Conservation (phyloP, 2,329 filamentous ascomycete species). For the Harringtonia aguacate region DNA sequence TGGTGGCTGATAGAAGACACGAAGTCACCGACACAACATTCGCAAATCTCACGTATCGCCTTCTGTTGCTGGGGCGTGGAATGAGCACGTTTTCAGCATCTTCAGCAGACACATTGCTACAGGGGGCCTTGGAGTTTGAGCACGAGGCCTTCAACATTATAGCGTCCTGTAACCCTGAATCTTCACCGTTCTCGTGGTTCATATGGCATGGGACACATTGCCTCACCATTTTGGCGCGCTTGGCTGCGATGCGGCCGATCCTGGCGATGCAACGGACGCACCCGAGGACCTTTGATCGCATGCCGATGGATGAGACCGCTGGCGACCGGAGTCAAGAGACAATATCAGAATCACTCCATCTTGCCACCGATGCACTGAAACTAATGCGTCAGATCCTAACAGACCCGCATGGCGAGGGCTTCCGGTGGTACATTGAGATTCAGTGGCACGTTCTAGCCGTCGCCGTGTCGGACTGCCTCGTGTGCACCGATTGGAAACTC, state of each 20-base stretch:
- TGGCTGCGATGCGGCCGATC: background rate
- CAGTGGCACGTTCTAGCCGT: constrained; percentile 18
- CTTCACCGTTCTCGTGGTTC: constrained; percentile 19
- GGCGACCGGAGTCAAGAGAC: background rate
- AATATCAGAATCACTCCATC: background rate
- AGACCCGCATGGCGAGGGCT: constrained; percentile 18
- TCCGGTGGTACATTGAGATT: constrained; percentile 18
- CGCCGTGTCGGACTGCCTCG: constrained; percentile 18
- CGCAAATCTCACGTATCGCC: constrained; percentile 17
- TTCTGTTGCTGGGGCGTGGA: constrained; percentile 13
- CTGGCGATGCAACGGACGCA: background rate
- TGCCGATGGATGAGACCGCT: background rate
- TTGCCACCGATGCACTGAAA: constrained; percentile 11
- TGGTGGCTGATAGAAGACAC: constrained; percentile 10
- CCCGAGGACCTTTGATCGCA: background rate
- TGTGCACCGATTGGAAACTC: constrained; percentile 13
- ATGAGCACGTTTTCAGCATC: constrained; percentile 8
- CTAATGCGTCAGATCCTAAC: constrained; percentile 17
- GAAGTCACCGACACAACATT: constrained; percentile 19
- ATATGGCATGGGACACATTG: constrained; percentile 17
- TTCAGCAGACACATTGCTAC: background rate
- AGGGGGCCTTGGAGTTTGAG: constrained; percentile 7
- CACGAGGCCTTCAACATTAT: background rate
- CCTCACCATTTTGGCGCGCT: background rate
- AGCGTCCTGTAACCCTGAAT: constrained; percentile 16